Base-by-base conservation (phyloP, 805 yeast genomes). In the Metschnikowia lachancei region DNA sequence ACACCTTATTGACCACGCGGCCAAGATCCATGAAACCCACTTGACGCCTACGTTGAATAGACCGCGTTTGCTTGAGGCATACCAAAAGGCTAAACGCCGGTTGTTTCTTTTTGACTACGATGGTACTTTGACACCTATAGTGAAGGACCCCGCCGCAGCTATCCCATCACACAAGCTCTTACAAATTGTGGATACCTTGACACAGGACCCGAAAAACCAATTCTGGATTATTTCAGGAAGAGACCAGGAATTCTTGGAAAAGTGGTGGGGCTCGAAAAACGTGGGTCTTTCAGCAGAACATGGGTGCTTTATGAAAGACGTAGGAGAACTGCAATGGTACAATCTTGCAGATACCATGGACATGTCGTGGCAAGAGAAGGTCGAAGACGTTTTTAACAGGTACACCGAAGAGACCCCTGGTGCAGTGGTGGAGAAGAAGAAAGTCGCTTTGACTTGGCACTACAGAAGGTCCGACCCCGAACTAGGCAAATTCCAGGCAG, bases 361-460 rank as follows among this genome's bases (percentile, higher is more conserved):
- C 66, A 90, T 94, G 97, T 75, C 90, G 20, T 94, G 99, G 99
- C 96, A 90, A 66, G 62, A 67, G n/a, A 81, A 80, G 45, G 98
- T 90, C 13, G 81, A 81, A 45, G 82, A 81, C 22, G 80, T 87
- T 3, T 87, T 87, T 71, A 78, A 72, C 43, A 72, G 80, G 38
- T 90, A 81, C 65, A 89, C 97, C 0, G 92, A 85, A 38, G 82
- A 83, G 52, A 94, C 99, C 0, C 97, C 96, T 1, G 97, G 97
- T 7, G 77, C 97, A 1, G 77, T 77, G 53, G 83, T 87, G 41
- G 99, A 94, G 66, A 77, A 77, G 58, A 94, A 94, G 65, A 83
- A 89, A 58, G 96, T 92, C 14, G 98, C 99, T 1, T 68, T 94
- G 43, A 92, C 98, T 1, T 94, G 99, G 99, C 99, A 94, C 67